These are phyloP conservation scores for Macadamia tetraphylla DNA, from an alignment of 164 flowering plant genomes.

Conservation along the genomic window DNA sequence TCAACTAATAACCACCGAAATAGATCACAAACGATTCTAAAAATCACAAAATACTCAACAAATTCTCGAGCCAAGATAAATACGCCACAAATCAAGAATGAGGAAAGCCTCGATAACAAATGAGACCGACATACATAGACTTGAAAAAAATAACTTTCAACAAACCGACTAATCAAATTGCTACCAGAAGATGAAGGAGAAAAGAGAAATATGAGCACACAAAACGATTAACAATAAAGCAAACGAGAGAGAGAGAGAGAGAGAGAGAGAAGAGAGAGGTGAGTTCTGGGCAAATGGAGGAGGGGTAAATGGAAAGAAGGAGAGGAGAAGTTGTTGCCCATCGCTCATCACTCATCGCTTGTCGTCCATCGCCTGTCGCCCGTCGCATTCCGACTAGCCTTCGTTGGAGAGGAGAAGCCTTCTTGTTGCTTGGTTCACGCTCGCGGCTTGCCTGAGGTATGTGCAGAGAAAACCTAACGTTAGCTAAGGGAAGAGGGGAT, in stretches of 20 bases:
- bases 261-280: neutral
- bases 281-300: too few relatives aligned
- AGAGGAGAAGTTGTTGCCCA: too few relatives aligned
- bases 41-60: constrained; percentile 6
- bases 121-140: neutral
- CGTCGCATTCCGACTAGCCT: too few relatives aligned
- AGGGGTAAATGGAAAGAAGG: too few relatives aligned
- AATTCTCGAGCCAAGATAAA: neutral
- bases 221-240: neutral
- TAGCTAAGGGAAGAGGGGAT: too few relatives aligned
- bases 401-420: too few relatives aligned
- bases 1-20: neutral
- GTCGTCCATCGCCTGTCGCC: too few relatives aligned
- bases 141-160: neutral
- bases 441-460: too few relatives aligned
- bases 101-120: neutral
- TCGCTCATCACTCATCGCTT: too few relatives aligned
- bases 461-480: too few relatives aligned
- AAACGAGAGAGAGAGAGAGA: neutral
- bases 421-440: too few relatives aligned
- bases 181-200: neutral
- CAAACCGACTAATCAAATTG: neutral
- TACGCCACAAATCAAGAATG: neutral
- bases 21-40: constrained; percentile 6
- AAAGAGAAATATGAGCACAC: neutral